Percentiles rank a stretch among this genome's conserved stretches.
Evolutionary conservation across 148 eudicot genomes (phyloP).

Genomic region (Chenopodium album): DNA sequence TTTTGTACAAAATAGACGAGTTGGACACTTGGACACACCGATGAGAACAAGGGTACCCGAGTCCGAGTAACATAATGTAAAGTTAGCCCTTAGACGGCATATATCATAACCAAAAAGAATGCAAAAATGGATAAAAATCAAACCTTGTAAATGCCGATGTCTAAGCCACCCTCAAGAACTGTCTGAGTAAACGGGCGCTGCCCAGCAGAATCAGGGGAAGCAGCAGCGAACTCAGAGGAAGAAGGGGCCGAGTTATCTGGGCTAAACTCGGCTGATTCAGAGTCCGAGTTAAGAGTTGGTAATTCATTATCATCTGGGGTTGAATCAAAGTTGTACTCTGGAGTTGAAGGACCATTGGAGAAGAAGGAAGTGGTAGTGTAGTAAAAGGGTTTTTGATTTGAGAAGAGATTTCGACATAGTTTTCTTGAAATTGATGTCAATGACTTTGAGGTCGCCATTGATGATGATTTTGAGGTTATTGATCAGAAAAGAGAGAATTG

Average conservation of each 20-base stretch:
- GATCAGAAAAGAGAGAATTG: not conserved
- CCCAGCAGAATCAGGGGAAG: slow-evolving; percentile 19
- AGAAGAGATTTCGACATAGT: slow-evolving; percentile 13
- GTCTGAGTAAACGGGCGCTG: slow-evolving; percentile 14
- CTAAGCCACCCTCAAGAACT: slow-evolving; percentile 64
- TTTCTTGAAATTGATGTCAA: slow-evolving; percentile 16
- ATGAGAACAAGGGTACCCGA: too few relatives aligned
- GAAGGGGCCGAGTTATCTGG: slow-evolving; percentile 26
- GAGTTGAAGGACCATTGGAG: slow-evolving; percentile 37
- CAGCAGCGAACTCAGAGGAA: not conserved
- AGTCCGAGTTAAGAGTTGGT: slow-evolving; percentile 28
- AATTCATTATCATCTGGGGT: slow-evolving; percentile 21
- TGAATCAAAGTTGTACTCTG: slow-evolving; percentile 26
- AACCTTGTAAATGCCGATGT: slow-evolving; percentile 63
- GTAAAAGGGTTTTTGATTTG: slow-evolving; percentile 12
- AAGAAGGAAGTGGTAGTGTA: slow-evolving; percentile 30
- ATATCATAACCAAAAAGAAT: not conserved
- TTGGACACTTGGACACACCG: too few relatives aligned
- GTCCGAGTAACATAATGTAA: too few relatives aligned
- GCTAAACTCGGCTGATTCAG: slow-evolving; percentile 24
- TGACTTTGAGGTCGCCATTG: slow-evolving; percentile 23
- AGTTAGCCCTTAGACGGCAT: too few relatives aligned
- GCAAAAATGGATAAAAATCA: not conserved
- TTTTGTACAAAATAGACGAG: too few relatives aligned
- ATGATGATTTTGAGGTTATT: not conserved